Base-by-base conservation (phyloP, 1,284 basidiomycete species). In the Papiliotrema nemorosa region DNA sequence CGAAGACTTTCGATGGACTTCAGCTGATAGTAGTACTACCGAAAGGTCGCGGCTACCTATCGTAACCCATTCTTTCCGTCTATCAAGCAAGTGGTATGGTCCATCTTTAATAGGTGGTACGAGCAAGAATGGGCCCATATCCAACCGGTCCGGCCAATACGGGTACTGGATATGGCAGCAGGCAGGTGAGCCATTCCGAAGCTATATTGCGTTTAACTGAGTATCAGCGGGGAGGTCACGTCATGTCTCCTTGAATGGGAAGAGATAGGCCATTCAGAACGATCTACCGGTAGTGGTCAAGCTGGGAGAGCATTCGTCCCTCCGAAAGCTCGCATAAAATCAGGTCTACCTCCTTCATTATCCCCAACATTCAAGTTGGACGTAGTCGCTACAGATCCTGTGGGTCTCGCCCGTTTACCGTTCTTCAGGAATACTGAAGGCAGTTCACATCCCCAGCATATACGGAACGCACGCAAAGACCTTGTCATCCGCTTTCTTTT, bases 11-110 rank as follows among this genome's bases (percentile, higher is more conserved):
- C n/a, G n/a, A n/a, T n/a, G n/a, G n/a, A n/a, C n/a, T n/a, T n/a
- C n/a, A n/a, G n/a, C 13, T 22, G 16, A 5, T 34, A 25, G 24
- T 22, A 80, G 79, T 80, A 80, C 53, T 76, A 76, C 55, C 71
- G 67, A 48, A 73, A 81, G 73, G 83, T 85, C 2, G 80, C 81
- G 13, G 73, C 80, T 18, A 81, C 80, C 9, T 86, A 87, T 67
- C 80, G 84, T 21, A 87, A 87, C 60, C 84, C 85, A 0, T 85
- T 86, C 70, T 86, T 82, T 55, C 82, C 81, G 1, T 84, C 83
- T 3, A 78, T 87, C 44, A 79, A 81, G 54, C 79, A 78, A 31
- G 82, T 82, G 22, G 50, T 68, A 6, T 66, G 62, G 54, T 54
- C 58, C n/a, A 59, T 72, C 31, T 57, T 72, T 58, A 61, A 67